A percentile compares a stretch with the other conserved stretches of the same genome.
phyloP scores from a whole-genome alignment of 805 yeast species.

The Metschnikowia lachancei region DNA sequence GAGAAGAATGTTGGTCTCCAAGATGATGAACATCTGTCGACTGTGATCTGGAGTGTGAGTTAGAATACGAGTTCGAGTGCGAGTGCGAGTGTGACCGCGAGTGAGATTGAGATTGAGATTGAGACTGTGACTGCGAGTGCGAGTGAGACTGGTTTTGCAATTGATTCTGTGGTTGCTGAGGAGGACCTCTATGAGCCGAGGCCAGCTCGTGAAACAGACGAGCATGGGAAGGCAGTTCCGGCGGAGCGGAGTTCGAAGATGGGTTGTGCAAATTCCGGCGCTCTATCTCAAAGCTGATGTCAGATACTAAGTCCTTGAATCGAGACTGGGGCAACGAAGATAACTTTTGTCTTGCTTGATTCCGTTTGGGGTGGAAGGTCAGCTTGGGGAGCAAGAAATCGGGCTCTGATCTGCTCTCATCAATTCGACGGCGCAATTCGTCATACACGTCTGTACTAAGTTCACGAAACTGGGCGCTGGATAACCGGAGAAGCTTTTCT shows the following conservation, averaged over 20 bases:
- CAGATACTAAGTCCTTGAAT: conserved; percentile 87
- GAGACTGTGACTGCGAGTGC: conserved; percentile 1
- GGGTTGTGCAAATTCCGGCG: conserved; percentile 58
- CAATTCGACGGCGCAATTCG: conserved; percentile 78
- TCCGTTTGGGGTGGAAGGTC: conserved; percentile 86
- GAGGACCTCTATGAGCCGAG: neutral
- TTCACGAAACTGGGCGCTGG: conserved; percentile 81
- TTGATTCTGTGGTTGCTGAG: no score
- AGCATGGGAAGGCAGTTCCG: conserved; percentile 1
- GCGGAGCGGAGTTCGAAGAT: conserved; percentile 2
- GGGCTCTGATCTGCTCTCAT: conserved; percentile 56
- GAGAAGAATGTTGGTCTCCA: neutral
- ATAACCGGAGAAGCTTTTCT: conserved; percentile 76
- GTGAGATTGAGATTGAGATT: no score
- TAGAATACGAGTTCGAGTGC: neutral
- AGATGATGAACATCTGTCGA: neutral
- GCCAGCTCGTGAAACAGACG: neutral
- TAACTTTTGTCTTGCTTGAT: conserved; percentile 90
- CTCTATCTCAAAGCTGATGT: conserved; percentile 82
- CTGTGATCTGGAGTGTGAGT: conserved; percentile 2
- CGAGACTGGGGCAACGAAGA: conserved; percentile 78
- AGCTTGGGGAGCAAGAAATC: conserved; percentile 66
- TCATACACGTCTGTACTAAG: conserved; percentile 93
- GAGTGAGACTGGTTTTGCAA: no score
- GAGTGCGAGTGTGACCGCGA: neutral